Base-by-base conservation (phyloP, 108 stramenopile genomes). In the Fragilariopsis cylindrus region DNA sequence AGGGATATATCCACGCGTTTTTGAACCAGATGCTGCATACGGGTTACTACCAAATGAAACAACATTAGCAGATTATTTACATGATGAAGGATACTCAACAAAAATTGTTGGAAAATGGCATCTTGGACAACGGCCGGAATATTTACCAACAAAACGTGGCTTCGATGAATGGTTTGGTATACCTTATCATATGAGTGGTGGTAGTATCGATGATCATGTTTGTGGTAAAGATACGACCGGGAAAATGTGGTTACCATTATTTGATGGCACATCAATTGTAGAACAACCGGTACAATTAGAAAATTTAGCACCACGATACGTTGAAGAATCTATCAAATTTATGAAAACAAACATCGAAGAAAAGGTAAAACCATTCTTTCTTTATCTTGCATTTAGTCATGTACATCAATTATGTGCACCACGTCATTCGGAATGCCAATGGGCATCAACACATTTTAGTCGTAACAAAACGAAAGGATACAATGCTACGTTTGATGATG, bases 81-180 rank as follows among this genome's bases (percentile, higher is more conserved):
- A 79, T 19, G 77, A 67, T 8, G 72, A 69, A 45, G 88, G 88
- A 54, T 94, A 94, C 75, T 76, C 84, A 1, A 91, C 93, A 3
- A 81, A 77, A 39, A 88, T 90, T 63, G 80, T 91, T 48, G 93
- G 92, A 7, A 93, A 93, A 70, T 93, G 92, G 92, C 90, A 93
- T 73, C 74, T 93, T 18, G 92, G 92, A 12, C 87, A 88, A 19
- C 63, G 81, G 16, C 69, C 70, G 39, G 76, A 65, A 8, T 87
- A 71, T 70, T 70, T 91, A 15, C 93, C 90, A 15, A 86, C 87
- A 9, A 77, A 89, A 19, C 88, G 86, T 63, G 93, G 93, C 7
- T 94, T 94, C 75, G 93, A 94, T 63, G 69, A 76, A 42, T 93
- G 85, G 88, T 77, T 89, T 52, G 92, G 92, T 21, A 85, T 92